Conservation (phyloP, 2,329 filamentous ascomycete genomes). For the Epichloe uncinata region DNA sequence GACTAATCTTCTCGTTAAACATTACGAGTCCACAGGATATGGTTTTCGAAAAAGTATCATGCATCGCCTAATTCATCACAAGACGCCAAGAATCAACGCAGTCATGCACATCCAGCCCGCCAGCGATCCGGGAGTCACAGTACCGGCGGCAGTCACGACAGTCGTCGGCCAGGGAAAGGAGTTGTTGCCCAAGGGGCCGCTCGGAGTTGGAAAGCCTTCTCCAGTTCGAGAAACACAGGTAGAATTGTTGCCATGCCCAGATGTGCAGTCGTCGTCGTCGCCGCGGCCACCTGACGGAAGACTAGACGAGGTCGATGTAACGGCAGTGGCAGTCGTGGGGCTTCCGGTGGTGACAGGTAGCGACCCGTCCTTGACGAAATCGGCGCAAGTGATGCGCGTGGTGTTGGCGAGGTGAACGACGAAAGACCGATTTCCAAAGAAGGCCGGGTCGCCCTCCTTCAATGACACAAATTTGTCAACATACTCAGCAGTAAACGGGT, state of each 20-base stretch:
- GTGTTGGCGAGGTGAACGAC: conserved; percentile 52
- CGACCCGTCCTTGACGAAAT: conserved; percentile 28
- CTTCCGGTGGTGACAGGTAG: neutral
- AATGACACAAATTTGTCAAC: conserved; percentile 45
- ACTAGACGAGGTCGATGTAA: neutral
- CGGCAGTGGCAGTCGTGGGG: neutral
- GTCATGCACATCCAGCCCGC: neutral
- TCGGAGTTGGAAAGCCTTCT: neutral
- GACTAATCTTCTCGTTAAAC: neutral
- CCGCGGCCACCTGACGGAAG: neutral
- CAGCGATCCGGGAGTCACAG: neutral
- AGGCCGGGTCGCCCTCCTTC: conserved; percentile 34
- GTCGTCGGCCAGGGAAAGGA: neutral
- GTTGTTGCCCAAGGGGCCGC: neutral
- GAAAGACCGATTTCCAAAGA: conserved; percentile 52
- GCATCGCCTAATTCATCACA: neutral
- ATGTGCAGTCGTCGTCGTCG: neutral
- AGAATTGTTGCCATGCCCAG: neutral
- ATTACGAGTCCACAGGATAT: neutral
- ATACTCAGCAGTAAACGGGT: conserved; percentile 37
- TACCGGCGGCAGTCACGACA: neutral
- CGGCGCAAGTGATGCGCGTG: conserved; percentile 51
- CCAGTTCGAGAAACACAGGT: neutral
- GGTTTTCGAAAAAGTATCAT: neutral
- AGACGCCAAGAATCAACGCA: neutral